Evolutionary conservation across 305 asterid genomes (phyloP), one percentile per base, ranked within the genome.

Genomic region (Fraxinus floribunda): DNA sequence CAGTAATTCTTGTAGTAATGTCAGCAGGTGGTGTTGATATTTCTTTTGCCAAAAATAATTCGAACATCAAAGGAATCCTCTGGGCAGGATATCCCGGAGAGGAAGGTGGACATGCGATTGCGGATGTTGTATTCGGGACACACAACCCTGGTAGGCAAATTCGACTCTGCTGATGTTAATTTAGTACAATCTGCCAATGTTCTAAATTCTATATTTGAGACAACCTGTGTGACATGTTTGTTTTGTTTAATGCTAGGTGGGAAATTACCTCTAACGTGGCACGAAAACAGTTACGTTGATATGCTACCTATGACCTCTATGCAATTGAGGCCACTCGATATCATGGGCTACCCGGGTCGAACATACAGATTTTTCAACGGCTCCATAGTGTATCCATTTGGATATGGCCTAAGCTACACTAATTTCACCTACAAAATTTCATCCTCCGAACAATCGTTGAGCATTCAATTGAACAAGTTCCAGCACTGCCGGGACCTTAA

Each of bases 11-110:
- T 1, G 90, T 90, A 1, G 2, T 88, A 16, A 74, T 88, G 84
- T 85, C 85, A 0, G 91, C 86, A 0, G 90, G 91, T 0, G 85
- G 88, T 5, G 71, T 90, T 26, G 93, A 90, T 16, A 36, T 88
- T 18, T 57, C 86, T 2, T 90, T 88, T 34, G 89, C 91, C 3
- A 81, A 81, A 41, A 32, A 80, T 4, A 73, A 86, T 79, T 64
- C 86, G 0, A 87, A 84, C 0, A 73, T 90, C 35, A 30, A 24
- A 1, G 44, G 87, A 0, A 87, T 90, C 13, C 29, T 88, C 20
- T 90, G 93, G 93, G 88, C 82, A 11, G 88, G 91, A 32, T 90
- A 88, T 78, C 91, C 91, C 0, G 89, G 93, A 16, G 80, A 88
- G 77, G 87, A 81, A 80, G 91, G 93, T 16, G 93, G 91, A 5